Conservation (phyloP, 257 asterid genomes). For the Jaltomata sinuosa region DNA sequence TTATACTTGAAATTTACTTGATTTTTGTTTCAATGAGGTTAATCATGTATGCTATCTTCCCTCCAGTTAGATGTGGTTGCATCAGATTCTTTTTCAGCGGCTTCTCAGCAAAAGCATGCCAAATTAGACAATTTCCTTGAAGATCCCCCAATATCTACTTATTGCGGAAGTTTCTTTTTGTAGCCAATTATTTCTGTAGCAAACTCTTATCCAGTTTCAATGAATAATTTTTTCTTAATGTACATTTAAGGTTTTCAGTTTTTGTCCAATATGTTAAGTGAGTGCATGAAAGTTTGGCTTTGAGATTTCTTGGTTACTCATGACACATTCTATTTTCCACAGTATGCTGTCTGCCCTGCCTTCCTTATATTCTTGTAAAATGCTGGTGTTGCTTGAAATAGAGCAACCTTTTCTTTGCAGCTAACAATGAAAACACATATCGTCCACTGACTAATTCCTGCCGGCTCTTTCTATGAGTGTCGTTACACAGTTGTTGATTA, state of each 20-base stretch:
- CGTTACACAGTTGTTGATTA: neutral
- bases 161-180: constrained; percentile 55
- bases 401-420: neutral
- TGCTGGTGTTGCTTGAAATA: neutral
- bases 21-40: neutral
- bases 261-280: neutral
- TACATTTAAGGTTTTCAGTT: neutral
- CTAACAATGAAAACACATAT: neutral
- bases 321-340: neutral
- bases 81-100: constrained; percentile 49
- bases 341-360: neutral
- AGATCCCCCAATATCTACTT: constrained; percentile 65
- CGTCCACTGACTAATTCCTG: neutral
- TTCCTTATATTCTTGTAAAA: neutral
- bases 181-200: neutral
- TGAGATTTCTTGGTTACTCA: neutral
- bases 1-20: neutral
- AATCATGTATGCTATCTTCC: neutral
- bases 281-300: neutral
- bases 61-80: constrained; percentile 39
- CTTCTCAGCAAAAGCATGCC: constrained; percentile 41
- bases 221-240: neutral
- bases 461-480: neutral
- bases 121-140: constrained; percentile 58
- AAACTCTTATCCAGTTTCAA: neutral